These are phyloP conservation scores for Ophiocordyceps camponoti-leonardi DNA, from an alignment of 2,329 filamentous ascomycete species.

Conservation along the genomic window DNA sequence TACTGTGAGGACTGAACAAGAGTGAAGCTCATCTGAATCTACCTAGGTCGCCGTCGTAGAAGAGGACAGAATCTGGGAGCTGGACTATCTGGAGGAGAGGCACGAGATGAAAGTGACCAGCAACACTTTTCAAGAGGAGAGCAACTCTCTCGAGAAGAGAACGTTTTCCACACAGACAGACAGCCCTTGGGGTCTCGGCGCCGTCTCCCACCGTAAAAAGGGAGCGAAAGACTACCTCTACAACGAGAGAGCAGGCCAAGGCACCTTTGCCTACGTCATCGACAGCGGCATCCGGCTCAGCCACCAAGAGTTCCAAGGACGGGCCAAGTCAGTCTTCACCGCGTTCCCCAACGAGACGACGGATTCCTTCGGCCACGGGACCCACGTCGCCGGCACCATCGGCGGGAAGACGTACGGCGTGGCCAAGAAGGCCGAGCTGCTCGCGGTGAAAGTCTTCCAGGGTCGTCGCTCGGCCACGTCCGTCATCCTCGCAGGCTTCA, in stretches of 20 bases:
- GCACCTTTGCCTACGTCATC: slow-evolving; percentile 41
- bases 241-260: slow-evolving; percentile 27
- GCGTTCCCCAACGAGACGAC: slow-evolving; percentile 10
- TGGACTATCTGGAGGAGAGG: slow-evolving; percentile 7
- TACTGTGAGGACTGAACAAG: neutral
- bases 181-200: slow-evolving; percentile 15
- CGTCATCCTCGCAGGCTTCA: slow-evolving; percentile 16
- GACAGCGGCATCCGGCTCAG: slow-evolving; percentile 41
- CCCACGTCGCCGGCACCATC: slow-evolving; percentile 20
- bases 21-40: neutral
- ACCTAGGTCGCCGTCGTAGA: slow-evolving; percentile 13
- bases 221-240: slow-evolving; percentile 25
- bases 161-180: slow-evolving; percentile 11
- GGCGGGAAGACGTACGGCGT: slow-evolving; percentile 19
- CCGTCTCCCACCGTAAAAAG: slow-evolving; percentile 12
- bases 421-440: slow-evolving; percentile 24
- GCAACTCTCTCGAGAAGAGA: slow-evolving; percentile 7
- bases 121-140: neutral
- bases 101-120: neutral
- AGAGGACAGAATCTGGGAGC: slow-evolving; percentile 12
- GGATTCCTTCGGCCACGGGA: slow-evolving; percentile 23
- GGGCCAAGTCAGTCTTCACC: slow-evolving; percentile 20
- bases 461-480: slow-evolving; percentile 10
- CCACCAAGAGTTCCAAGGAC: slow-evolving; percentile 36
- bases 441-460: slow-evolving; percentile 29